Base-by-base conservation (phyloP, 2,329 filamentous ascomycete genomes). In the Diaporthe capsici region DNA sequence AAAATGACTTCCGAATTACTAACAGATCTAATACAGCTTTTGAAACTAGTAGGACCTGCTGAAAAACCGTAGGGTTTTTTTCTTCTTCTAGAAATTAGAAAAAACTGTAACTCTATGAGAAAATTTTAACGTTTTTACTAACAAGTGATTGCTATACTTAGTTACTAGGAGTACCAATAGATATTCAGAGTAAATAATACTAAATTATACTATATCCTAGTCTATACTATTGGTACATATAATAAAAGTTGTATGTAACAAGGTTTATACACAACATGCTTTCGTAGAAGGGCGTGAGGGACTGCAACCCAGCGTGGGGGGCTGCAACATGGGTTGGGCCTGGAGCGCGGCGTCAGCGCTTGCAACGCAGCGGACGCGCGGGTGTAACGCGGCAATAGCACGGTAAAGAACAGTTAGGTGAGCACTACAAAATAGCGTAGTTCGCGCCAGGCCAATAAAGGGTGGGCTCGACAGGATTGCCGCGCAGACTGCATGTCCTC, bases 1-100 rank as follows among this genome's bases (percentile, higher is more conserved):
- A 39, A 3, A 39, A 4, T 0, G 2, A 13, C 4, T 39, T 13
- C 37, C 3, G 37, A 12, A 3, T 9, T 37, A 37, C 0, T 37
- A 9, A 0, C 0, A 37, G 10, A 37, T 2, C 1, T 2, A 37
- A 10, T 37, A 37, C 1, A 10, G 0, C 1, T 10, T 10, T 1
- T 37, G 34, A 37, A 37, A 37, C 7, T 37, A 37, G 9, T 37
- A 37, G 2, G 7, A 37, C 9, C 6, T 37, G 9, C 34, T 9
- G 9, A 37, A 9, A 37, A 37, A 37, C 28, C 28, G 4, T 31
- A 4, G 28, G 28, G 28, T 4, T 31, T 31, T 4, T 31, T 31
- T 31, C n/a, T n/a, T n/a, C n/a, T n/a, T n/a, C n/a, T 31, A 31
- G 28, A 31, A 31, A 4, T 31, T 31, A 31, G 28, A 31, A 31